Conservation (phyloP, 1,284 basidiomycete genomes). For the Trichosporon coremiiforme region DNA sequence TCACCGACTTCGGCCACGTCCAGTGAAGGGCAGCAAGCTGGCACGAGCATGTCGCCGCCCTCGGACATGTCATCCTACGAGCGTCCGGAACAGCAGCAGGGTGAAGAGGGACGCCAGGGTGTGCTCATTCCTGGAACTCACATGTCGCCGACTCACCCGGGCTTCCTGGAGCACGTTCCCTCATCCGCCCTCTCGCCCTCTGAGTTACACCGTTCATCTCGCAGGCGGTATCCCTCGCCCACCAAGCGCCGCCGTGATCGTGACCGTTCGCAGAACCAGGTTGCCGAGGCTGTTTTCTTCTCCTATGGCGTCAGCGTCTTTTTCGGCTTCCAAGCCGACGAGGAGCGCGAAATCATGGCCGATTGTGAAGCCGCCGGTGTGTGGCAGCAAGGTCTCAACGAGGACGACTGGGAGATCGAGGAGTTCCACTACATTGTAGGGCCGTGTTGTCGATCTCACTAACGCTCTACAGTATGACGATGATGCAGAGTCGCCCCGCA, state of each 20-base stretch:
- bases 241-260: slow-evolving; percentile 28
- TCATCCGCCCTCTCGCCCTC: slow-evolving; percentile 38
- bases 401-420: slow-evolving; percentile 83
- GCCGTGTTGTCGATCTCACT: slow-evolving; percentile 27
- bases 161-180: slow-evolving; percentile 43
- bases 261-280: slow-evolving; percentile 33
- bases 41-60: neutral
- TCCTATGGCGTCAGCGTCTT: slow-evolving; percentile 78
- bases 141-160: slow-evolving; percentile 39
- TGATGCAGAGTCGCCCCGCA: slow-evolving; percentile 77
- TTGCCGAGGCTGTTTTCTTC: slow-evolving; percentile 86
- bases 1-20: neutral
- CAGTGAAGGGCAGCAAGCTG: neutral
- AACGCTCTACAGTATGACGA: slow-evolving; percentile 71
- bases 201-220: slow-evolving; percentile 29
- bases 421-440: slow-evolving; percentile 80
- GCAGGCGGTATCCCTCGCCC: slow-evolving; percentile 22
- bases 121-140: slow-evolving; percentile 38
- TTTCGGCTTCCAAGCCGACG: slow-evolving; percentile 74
- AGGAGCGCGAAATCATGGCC: slow-evolving; percentile 77
- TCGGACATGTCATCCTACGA: neutral
- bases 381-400: slow-evolving; percentile 61
- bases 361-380: slow-evolving; percentile 73
- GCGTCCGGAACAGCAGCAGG: slow-evolving; percentile 4
- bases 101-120: neutral